A percentile compares a stretch with the other conserved stretches of the same genome.
Evolutionary conservation across 2,329 filamentous ascomycete genomes (phyloP).

Genomic region (Ophiostoma perfectum): DNA sequence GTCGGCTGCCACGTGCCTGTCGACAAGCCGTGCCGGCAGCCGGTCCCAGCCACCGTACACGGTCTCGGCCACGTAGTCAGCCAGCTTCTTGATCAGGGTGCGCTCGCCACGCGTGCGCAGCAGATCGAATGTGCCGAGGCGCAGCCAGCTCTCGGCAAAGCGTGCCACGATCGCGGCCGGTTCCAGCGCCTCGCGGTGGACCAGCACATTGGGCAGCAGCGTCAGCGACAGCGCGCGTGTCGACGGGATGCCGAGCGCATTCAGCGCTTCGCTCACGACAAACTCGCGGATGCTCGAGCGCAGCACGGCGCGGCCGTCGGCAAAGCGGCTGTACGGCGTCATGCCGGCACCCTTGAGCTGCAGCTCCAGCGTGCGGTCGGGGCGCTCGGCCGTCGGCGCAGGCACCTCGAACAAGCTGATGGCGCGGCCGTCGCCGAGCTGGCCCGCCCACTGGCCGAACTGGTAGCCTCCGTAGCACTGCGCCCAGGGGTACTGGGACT

Average conservation of each 20-base stretch:
- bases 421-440: constrained; percentile 88
- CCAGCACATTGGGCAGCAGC: constrained; percentile 64
- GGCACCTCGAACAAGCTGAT: constrained; percentile 91
- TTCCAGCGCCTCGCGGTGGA: constrained; percentile 73
- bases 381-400: constrained; percentile 43
- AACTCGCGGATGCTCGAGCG: constrained; percentile 92
- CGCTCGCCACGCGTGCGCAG: constrained; percentile 75
- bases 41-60: constrained; percentile 83
- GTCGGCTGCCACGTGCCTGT: constrained; percentile 34
- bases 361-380: constrained; percentile 62
- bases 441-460: constrained; percentile 87
- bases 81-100: constrained; percentile 63
- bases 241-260: constrained; percentile 78
- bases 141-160: constrained; percentile 86
- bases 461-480: constrained; percentile 90
- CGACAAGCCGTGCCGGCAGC: constrained; percentile 58
- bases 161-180: constrained; percentile 88
- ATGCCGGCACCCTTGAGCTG: constrained; percentile 91
- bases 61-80: constrained; percentile 80
- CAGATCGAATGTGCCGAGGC: constrained; percentile 96
- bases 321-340: constrained; percentile 94
- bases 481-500: constrained; percentile 74
- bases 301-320: constrained; percentile 90
- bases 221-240: constrained; percentile 83
- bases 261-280: constrained; percentile 80